phyloP scores from a whole-genome alignment of 805 yeast species.

The Myxozyma lipomycoides region DNA sequence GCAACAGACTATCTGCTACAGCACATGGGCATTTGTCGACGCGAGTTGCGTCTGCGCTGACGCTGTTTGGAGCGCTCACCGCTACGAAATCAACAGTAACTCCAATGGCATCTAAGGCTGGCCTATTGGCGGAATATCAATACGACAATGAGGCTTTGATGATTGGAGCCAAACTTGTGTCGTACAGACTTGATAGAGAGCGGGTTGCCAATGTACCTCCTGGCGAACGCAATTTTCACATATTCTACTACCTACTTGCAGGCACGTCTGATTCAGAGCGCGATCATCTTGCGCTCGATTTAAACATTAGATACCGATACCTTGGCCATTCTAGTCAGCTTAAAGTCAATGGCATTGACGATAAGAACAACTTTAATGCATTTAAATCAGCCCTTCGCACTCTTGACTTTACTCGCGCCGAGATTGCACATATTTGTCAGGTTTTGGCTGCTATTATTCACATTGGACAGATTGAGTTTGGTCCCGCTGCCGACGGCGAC shows the following conservation, averaged over 20 bases:
- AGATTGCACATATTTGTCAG: conserved; percentile 48
- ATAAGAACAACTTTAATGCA: conserved; percentile 45
- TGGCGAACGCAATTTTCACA: conserved; percentile 56
- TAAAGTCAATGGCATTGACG: conserved; percentile 45
- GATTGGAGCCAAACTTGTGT: conserved; percentile 52
- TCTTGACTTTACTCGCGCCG: conserved; percentile 47
- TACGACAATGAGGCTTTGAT: conserved; percentile 46
- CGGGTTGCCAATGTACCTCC: conserved; percentile 50
- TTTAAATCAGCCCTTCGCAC: conserved; percentile 48
- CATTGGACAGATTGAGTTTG: conserved; percentile 42
- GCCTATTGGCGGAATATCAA: conserved; percentile 53
- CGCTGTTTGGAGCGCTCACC: conserved; percentile 39
- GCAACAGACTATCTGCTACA: conserved; percentile 30
- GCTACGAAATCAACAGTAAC: conserved; percentile 40
- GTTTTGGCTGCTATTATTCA: conserved; percentile 46
- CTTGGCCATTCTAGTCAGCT: conserved; percentile 44
- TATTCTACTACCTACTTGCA: conserved; percentile 53
- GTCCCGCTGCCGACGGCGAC: conserved; percentile 35
- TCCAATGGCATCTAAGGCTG: conserved; percentile 48
- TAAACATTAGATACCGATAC: conserved; percentile 42
- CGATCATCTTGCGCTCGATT: conserved; percentile 41
- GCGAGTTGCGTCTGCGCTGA: conserved; percentile 32
- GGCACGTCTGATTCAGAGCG: conserved; percentile 46
- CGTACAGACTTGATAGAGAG: conserved; percentile 53
- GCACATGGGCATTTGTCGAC: conserved; percentile 7